phyloP scores from a whole-genome alignment of 1,139 yeast species.

The Hyphopichia burtonii region DNA sequence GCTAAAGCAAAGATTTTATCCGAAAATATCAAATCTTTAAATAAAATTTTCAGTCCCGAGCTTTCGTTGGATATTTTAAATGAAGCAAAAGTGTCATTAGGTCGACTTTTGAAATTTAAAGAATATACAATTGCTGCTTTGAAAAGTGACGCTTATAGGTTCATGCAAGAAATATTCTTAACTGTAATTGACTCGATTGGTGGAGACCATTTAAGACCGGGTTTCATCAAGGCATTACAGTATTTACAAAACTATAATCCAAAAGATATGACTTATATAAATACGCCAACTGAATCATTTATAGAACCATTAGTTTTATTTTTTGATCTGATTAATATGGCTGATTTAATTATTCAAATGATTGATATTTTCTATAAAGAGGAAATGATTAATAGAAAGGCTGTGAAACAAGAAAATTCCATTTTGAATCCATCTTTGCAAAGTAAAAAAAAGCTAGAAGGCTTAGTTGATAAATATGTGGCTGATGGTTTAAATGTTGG shows the following conservation, averaged over 20 bases:
- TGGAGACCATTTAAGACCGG: constrained; percentile 69
- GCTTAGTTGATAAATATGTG: constrained; percentile 78
- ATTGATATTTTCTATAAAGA: constrained; percentile 86
- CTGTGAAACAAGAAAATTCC: constrained; percentile 69
- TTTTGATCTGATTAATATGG: constrained; percentile 87
- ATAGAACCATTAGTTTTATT: constrained; percentile 85
- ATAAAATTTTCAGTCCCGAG: constrained; percentile 41
- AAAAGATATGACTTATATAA: constrained; percentile 29
- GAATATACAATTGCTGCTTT: constrained; percentile 34
- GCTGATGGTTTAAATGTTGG: constrained; percentile 93
- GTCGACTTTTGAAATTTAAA: constrained; percentile 33
- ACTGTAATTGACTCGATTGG: constrained; percentile 67
- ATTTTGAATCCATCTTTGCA: constrained; percentile 79
- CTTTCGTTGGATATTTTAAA: constrained; percentile 37
- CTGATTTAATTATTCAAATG: constrained; percentile 92
- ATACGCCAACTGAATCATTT: constrained; percentile 25
- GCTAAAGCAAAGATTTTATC: constrained; percentile 45
- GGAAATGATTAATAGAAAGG: constrained; percentile 63
- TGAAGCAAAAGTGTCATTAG: constrained; percentile 36
- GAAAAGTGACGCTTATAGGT: constrained; percentile 28
- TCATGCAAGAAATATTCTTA: constrained; percentile 62
- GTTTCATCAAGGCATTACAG: constrained; percentile 76
- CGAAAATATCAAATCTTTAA: constrained; percentile 42
- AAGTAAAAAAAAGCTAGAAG: constrained; percentile 77
- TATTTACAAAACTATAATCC: constrained; percentile 75